Percentiles rank a stretch among this genome's conserved stretches.
Evolutionary conservation across 192 early-diverging fungal species (phyloP).

Genomic region (Linnemannia hyalina): DNA sequence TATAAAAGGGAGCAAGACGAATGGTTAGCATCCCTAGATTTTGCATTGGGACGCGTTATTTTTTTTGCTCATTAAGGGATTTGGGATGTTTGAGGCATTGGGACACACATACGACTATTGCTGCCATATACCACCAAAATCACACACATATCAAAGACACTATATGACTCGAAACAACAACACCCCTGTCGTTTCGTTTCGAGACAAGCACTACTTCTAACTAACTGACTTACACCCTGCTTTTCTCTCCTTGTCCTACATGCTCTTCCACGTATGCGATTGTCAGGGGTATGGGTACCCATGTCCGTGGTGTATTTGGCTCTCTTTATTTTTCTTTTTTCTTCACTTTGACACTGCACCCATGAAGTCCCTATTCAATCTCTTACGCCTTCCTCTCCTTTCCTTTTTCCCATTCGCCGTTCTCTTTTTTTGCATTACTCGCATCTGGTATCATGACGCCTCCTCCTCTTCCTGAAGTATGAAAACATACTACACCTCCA

Average conservation of each 20-base stretch:
- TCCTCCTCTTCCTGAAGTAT: background rate
- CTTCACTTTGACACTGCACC: too few relatives aligned
- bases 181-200: too few relatives aligned
- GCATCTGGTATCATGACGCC: background rate
- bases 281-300: too few relatives aligned
- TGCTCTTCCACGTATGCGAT: too few relatives aligned
- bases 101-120: background rate
- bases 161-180: too few relatives aligned
- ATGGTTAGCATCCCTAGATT: background rate
- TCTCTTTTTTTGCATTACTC: background rate
- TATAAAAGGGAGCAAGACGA: background rate
- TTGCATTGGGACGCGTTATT: background rate
- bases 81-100: background rate
- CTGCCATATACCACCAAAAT: background rate
- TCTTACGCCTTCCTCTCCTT: background rate
- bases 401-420: slow-evolving; percentile 1
- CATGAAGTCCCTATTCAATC: background rate
- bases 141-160: background rate
- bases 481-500: background rate
- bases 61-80: background rate
- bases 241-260: too few relatives aligned
- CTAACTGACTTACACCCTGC: too few relatives aligned
- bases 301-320: too few relatives aligned
- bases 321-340: too few relatives aligned
- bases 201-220: too few relatives aligned